Evolutionary conservation across 73 alveolate genomes (phyloP).

Genomic region (Paramecium biaurelia): DNA sequence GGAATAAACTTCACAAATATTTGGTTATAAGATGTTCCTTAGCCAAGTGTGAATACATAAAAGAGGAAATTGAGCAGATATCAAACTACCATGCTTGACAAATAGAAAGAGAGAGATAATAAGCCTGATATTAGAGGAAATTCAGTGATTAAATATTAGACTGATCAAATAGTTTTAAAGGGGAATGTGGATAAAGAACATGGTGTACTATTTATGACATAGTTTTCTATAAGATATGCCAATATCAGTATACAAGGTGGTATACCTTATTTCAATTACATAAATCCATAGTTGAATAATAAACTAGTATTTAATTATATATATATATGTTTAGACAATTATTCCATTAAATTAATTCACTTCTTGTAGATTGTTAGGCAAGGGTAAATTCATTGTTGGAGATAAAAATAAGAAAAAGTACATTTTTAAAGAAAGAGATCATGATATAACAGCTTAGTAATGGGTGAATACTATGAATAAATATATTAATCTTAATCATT

Average conservation of each 20-base stretch:
- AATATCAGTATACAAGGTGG: background rate
- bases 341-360: background rate
- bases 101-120: background rate
- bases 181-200: constrained; percentile 6
- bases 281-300: constrained; percentile 12
- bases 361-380: background rate
- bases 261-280: background rate
- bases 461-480: constrained; percentile 3
- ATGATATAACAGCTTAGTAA: background rate
- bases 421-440: background rate
- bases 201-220: background rate
- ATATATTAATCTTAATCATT: background rate
- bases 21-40: background rate
- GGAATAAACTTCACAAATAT: constrained; percentile 2
- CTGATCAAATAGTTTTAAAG: background rate
- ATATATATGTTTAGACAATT: background rate
- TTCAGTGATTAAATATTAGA: background rate
- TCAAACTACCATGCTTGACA: background rate
- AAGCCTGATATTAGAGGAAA: background rate
- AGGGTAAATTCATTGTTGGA: background rate
- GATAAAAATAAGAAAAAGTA: constrained; percentile 5
- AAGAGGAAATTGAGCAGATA: background rate
- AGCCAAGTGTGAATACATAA: background rate
- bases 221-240: background rate
- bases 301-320: background rate